Base-by-base conservation (phyloP, 2,329 filamentous ascomycete species). In the Diaporthe aspalathi region DNA sequence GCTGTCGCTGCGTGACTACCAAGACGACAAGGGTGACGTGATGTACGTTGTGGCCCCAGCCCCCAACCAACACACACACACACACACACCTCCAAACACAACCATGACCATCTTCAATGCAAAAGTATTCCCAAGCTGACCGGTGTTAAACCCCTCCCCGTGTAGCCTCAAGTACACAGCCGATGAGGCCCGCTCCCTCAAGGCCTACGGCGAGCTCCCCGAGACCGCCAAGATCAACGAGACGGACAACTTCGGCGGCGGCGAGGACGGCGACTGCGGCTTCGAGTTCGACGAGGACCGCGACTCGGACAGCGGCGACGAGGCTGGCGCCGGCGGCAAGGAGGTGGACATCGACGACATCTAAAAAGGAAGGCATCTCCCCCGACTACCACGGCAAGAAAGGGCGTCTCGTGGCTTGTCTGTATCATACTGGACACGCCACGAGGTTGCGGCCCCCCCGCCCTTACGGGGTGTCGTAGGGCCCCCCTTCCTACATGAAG, bases 161-260 rank as follows among this genome's bases (percentile, higher is more conserved):
- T n/a, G 45, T 38, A 73, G 71, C 81, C 91, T 97, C 81, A 98
- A 98, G 88, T 97, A 98, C 90, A 93, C 90, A 71, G 92, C 94
- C 85, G 96, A 99, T 81, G 96, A 98, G 87, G 96, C 96, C 79
- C 92, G 96, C 80, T 93, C 91, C 76, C 90, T 99, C 79, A 98
- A 98, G 87, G 94, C 94, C 74, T 98, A 98, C 84, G 96, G 96
- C 83, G 96, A 99, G 85, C 88, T 99, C 73, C 96, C 96, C 77
- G 96, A 98, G 86, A 93, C 91, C 80, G 96, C 96, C 82, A 98
- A 98, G 92, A 99, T 99, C 90, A 99, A 99, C 90, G 96, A 99
- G 90, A 97, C 94, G 75, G 96, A 98, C 84, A 97, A 94, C 60
- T 97, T 92, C 80, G 90, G 94, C 79, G 93, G 95, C 83, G 93